A percentile compares a stretch with the other conserved stretches of the same genome.
Evolutionary conservation across 78 protist genomes (phyloP).

Genomic region (Capsaspora owczarzaki): DNA sequence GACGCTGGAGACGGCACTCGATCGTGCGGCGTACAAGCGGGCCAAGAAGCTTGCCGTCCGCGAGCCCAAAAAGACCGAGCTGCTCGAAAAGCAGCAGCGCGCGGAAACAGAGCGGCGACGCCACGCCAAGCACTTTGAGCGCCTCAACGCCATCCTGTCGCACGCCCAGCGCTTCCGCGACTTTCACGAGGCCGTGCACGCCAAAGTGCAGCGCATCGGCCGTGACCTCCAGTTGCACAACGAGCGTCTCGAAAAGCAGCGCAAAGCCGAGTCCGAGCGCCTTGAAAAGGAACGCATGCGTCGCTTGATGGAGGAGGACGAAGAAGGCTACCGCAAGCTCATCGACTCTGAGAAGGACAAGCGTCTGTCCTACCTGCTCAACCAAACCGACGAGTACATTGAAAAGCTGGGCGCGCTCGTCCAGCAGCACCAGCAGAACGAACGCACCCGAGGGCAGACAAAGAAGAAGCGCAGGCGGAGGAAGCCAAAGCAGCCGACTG

Average conservation of each 20-base stretch:
- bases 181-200: background rate
- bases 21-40: background rate
- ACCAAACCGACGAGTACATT: conserved; percentile 25
- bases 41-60: background rate
- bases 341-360: conserved; percentile 23
- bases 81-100: background rate
- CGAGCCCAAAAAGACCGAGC: background rate
- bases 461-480: background rate
- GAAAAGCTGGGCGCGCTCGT: background rate
- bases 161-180: background rate
- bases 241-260: background rate
- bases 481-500: too few species aligned
- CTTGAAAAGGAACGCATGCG: conserved; percentile 1
- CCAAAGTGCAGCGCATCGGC: background rate
- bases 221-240: background rate
- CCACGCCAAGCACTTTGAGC: background rate
- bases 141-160: background rate
- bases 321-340: conserved; percentile 18
- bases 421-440: background rate
- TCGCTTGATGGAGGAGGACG: conserved; percentile 4
- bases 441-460: background rate
- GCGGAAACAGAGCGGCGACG: background rate
- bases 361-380: conserved; percentile 11
- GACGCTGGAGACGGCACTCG: background rate
- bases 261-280: background rate